Conservation (phyloP, 2,329 filamentous ascomycete genomes). For the Beauveria medogensis region DNA sequence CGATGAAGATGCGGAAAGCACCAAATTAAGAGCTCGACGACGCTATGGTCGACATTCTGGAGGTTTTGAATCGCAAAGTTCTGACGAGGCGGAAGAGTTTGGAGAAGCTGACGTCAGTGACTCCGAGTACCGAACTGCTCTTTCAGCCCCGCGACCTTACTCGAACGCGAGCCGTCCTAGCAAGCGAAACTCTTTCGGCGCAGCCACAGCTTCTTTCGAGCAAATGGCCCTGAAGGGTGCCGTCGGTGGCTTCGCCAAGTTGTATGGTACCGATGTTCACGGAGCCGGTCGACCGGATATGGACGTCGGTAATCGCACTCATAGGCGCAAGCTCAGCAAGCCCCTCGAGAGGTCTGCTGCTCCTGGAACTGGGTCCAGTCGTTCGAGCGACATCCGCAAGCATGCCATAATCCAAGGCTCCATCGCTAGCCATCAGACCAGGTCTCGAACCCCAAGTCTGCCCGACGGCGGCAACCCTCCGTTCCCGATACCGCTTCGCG, state of each 20-base stretch:
- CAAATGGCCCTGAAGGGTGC: slow-evolving; percentile 23
- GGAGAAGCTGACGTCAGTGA: slow-evolving; percentile 55
- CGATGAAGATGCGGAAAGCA: slow-evolving; percentile 59
- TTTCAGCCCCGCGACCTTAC: slow-evolving; percentile 54
- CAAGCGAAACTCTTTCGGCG: slow-evolving; percentile 35
- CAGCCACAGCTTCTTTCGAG: slow-evolving; percentile 36
- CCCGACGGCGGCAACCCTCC: slow-evolving; percentile 60
- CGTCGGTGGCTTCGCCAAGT: slow-evolving; percentile 24
- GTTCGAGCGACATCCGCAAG: slow-evolving; percentile 61
- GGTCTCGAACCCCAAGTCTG: slow-evolving; percentile 57
- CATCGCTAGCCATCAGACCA: slow-evolving; percentile 58
- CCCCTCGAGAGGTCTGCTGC: slow-evolving; percentile 31
- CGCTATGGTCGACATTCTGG: slow-evolving; percentile 80
- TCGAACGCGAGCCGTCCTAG: slow-evolving; percentile 27
- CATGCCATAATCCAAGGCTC: slow-evolving; percentile 75
- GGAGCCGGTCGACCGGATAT: slow-evolving; percentile 33
- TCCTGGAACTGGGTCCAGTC: slow-evolving; percentile 29
- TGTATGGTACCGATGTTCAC: slow-evolving; percentile 35
- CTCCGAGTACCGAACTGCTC: slow-evolving; percentile 57
- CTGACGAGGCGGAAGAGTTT: slow-evolving; percentile 58
- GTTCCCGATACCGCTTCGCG: slow-evolving; percentile 83
- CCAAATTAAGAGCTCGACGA: slow-evolving; percentile 59
- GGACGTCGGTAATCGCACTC: slow-evolving; percentile 18
- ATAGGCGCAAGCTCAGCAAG: slow-evolving; percentile 25
- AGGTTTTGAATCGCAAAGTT: slow-evolving; percentile 67